These are phyloP conservation scores for Escovopsis sp. DNA, from an alignment of 2,329 filamentous ascomycete species.

Conservation along the genomic window DNA sequence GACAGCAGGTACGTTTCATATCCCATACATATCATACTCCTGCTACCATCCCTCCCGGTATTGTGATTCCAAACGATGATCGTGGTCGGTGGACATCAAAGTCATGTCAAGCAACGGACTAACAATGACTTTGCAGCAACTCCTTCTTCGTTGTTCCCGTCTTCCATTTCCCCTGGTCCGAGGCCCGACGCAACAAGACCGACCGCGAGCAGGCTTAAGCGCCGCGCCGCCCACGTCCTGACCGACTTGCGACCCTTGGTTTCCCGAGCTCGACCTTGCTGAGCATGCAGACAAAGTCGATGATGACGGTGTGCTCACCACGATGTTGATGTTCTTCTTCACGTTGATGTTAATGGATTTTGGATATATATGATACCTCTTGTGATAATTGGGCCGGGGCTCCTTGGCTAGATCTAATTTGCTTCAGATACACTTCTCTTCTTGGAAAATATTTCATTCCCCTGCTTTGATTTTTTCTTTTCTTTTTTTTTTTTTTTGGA, in stretches of 20 bases:
- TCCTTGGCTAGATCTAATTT: no score
- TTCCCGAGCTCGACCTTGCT: no score
- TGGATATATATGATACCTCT: no score
- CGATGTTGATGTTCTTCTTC: not conserved
- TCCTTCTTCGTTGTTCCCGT: constrained; percentile 87
- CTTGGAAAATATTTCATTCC: no score
- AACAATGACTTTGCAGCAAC: constrained; percentile 36
- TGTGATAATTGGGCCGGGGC: no score
- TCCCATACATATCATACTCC: not conserved
- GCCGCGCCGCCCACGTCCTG: not conserved
- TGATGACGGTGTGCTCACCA: no score
- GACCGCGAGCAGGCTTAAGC: constrained; percentile 12
- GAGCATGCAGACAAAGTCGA: no score
- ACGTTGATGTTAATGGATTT: not conserved
- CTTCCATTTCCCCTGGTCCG: constrained; percentile 89
- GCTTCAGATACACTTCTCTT: no score
- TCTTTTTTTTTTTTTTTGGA: no score
- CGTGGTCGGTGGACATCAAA: no score
- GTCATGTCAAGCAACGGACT: constrained; percentile 16
- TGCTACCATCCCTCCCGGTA: not conserved
- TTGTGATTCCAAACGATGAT: no score
- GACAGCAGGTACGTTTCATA: constrained; percentile 43
- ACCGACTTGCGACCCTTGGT: not conserved
- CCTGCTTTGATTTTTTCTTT: no score
- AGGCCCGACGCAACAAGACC: constrained; percentile 50